phyloP scores from a whole-genome alignment of 768 basidiomycete species.

The Russula sp. region DNA sequence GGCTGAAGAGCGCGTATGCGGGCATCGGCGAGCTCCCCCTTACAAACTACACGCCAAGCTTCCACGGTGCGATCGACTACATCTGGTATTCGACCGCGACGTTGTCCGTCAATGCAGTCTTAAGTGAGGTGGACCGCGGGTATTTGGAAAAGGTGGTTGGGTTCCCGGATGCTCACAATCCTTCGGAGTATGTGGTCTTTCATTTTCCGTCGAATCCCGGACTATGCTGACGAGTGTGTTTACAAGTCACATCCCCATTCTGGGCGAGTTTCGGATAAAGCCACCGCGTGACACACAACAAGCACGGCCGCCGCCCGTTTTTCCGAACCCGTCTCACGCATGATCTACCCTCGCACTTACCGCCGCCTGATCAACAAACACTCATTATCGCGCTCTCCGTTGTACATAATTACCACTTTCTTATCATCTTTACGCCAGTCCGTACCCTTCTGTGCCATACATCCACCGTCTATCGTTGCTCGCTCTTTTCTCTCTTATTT shows the following conservation, averaged over 20 bases:
- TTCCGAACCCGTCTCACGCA: conserved; percentile 36
- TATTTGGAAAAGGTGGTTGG: conserved; percentile 92
- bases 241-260: conserved; percentile 68
- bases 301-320: conserved; percentile 35
- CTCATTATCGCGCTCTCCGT: conserved; percentile 11
- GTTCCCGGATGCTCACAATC: conserved; percentile 95
- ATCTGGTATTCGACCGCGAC: conserved; percentile 83
- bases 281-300: conserved; percentile 47
- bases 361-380: conserved; percentile 10
- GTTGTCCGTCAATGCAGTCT: conserved; percentile 71
- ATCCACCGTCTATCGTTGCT: conserved; percentile 23
- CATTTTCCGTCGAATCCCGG: conserved; percentile 18
- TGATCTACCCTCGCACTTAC: conserved; percentile 24
- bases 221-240: conserved; percentile 17
- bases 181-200: conserved; percentile 70
- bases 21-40: conserved; percentile 54
- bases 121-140: conserved; percentile 77
- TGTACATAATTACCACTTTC: conserved; percentile 19
- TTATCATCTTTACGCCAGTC: conserved; percentile 5
- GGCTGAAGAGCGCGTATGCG: conserved; percentile 82
- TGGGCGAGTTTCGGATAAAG: conserved; percentile 74
- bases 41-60: conserved; percentile 89
- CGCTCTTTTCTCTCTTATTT: conserved; percentile 16
- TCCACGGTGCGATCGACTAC: conserved; percentile 85
- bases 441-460: conserved; percentile 17